Evolutionary conservation across 495 filamentous ascomycete genomes (phyloP).

Genomic region (Penicillium canescens): DNA sequence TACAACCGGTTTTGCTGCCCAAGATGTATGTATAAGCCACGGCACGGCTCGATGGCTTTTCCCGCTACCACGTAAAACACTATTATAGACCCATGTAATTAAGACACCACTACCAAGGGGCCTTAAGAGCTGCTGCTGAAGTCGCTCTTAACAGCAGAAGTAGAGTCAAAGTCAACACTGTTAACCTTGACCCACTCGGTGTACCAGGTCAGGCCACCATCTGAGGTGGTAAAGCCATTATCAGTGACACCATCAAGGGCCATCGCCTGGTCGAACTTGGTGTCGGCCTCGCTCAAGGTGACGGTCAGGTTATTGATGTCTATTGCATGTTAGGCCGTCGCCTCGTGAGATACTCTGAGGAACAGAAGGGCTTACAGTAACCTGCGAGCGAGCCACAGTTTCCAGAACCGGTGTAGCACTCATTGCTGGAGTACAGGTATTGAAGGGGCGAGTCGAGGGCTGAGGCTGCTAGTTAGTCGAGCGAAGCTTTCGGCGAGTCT

Average conservation of each 20-base stretch:
- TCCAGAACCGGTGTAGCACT: slow-evolving; percentile 24
- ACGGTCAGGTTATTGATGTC: slow-evolving; percentile 20
- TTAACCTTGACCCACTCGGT: slow-evolving; percentile 12
- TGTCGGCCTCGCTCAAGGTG: slow-evolving; percentile 14
- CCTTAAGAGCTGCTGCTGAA: too few relatives aligned
- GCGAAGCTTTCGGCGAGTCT: background rate
- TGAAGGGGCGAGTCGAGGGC: slow-evolving; percentile 11
- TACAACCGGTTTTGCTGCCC: too few relatives aligned
- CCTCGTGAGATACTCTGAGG: background rate
- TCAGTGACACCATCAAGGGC: slow-evolving; percentile 9
- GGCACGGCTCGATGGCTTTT: too few relatives aligned
- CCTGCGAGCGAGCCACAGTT: slow-evolving; percentile 14
- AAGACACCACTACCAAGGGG: too few relatives aligned
- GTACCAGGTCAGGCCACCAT: slow-evolving; percentile 21
- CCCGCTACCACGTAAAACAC: too few relatives aligned
- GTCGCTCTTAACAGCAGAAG: background rate
- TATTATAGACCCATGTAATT: too few relatives aligned
- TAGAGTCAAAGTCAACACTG: background rate
- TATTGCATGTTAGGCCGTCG: background rate
- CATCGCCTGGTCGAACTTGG: slow-evolving; percentile 15
- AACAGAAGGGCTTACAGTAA: slow-evolving; percentile 11
- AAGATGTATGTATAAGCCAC: too few relatives aligned
- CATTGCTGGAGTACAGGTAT: slow-evolving; percentile 24
- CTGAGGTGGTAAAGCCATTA: slow-evolving; percentile 12
- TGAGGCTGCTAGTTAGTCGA: background rate